Evolutionary conservation across 108 stramenopile species (phyloP).

Genomic region (Nitzschia inconspicua): DNA sequence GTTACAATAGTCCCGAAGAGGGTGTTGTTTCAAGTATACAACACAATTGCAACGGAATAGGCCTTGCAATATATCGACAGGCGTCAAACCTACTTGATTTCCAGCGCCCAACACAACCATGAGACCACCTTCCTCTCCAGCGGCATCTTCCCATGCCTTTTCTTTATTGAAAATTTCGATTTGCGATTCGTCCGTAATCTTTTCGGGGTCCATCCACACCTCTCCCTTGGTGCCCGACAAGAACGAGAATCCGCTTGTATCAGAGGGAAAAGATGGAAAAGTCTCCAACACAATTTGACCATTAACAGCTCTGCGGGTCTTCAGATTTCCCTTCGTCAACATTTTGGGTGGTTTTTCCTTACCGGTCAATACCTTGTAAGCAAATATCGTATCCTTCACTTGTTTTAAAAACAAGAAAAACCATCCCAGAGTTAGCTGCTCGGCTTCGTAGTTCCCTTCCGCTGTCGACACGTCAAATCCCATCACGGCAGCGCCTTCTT

Average conservation of each 20-base stretch:
- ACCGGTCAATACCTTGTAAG: neutral
- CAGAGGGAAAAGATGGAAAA: constrained; percentile 1
- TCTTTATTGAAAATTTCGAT: constrained; percentile 4
- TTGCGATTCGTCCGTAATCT: neutral
- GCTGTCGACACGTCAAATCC: constrained; percentile 1
- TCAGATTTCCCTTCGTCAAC: constrained; percentile 9
- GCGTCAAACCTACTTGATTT: constrained; percentile 21
- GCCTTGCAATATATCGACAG: constrained; percentile 24
- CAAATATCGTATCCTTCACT: neutral
- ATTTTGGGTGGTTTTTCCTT: neutral
- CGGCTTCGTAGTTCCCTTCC: constrained; percentile 5
- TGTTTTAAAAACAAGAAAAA: neutral
- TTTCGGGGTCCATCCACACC: constrained; percentile 6
- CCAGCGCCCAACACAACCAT: constrained; percentile 36
- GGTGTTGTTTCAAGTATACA: constrained; percentile 33
- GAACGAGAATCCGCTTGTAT: neutral
- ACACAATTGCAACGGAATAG: constrained; percentile 9
- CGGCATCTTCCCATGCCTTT: neutral
- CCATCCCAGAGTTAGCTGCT: neutral
- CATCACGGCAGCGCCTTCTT: constrained; percentile 1
- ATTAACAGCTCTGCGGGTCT: constrained; percentile 13
- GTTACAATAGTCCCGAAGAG: constrained; percentile 16
- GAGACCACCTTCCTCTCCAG: constrained; percentile 5
- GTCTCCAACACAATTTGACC: constrained; percentile 17
- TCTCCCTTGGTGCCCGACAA: neutral